phyloP scores from a whole-genome alignment of 2,329 filamentous ascomycete genomes.

The Paraconiothyrium brasiliense region DNA sequence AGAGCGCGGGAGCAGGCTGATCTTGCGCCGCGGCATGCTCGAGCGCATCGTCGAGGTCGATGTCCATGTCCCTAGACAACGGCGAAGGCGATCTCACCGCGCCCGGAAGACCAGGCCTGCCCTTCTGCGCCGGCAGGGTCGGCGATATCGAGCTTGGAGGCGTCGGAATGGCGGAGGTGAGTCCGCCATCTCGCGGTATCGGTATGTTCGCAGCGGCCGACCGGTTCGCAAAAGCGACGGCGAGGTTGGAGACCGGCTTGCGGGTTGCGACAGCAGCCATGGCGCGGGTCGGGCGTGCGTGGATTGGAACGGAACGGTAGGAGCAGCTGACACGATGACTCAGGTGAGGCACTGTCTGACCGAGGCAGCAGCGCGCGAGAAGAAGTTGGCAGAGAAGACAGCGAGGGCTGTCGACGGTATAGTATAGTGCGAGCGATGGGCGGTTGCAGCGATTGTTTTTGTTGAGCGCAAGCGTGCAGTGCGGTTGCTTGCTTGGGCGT shows the following conservation, averaged over 20 bases:
- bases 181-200: conserved; percentile 41
- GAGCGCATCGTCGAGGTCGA: conserved; percentile 79
- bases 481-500: conserved; percentile 37
- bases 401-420: conserved; percentile 30
- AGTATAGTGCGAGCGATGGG: conserved; percentile 24
- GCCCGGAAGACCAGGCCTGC: conserved; percentile 65
- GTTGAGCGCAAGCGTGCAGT: conserved; percentile 43
- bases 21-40: conserved; percentile 60
- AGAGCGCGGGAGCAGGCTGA: conserved; percentile 53
- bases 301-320: conserved; percentile 19
- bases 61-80: conserved; percentile 76
- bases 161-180: conserved; percentile 69
- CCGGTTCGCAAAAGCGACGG: conserved; percentile 50
- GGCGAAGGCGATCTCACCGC: conserved; percentile 58
- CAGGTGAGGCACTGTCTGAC: conserved; percentile 37
- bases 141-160: conserved; percentile 97
- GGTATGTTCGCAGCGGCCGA: conserved; percentile 39
- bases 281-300: conserved; percentile 24
- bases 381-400: conserved; percentile 26
- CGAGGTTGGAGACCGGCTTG: conserved; percentile 53
- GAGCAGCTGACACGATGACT: conserved; percentile 44
- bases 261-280: conserved; percentile 49
- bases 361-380: conserved; percentile 25
- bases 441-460: conserved; percentile 29
- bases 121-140: conserved; percentile 80